These are phyloP conservation scores for Leishmania lainsoni DNA, from an alignment of 208 protist genomes.

Conservation along the genomic window DNA sequence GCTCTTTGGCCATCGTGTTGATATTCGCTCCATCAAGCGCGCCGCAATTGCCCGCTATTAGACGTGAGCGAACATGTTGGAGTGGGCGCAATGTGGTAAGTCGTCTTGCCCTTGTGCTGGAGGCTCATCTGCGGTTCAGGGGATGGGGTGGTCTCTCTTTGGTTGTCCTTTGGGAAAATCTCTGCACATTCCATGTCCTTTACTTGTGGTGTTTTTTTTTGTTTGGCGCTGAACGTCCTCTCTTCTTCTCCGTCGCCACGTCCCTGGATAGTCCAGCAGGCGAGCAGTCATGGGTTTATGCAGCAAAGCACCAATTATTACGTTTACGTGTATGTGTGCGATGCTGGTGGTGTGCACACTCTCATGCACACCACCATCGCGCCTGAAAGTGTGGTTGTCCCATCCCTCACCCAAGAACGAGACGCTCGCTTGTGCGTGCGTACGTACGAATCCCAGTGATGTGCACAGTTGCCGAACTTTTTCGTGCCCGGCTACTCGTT, in stretches of 20 bases:
- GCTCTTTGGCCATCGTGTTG: constrained; percentile 97
- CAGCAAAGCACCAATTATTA: not conserved
- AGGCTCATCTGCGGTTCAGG: not conserved
- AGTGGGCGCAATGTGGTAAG: not conserved
- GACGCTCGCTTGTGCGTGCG: not conserved
- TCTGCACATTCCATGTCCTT: not conserved
- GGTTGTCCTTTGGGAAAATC: not conserved
- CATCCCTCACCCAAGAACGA: not conserved
- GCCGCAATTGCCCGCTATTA: constrained; percentile 89
- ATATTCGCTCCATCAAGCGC: constrained; percentile 87
- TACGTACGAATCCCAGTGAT: too few relatives aligned
- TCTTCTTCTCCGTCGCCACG: not conserved
- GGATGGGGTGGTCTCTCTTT: not conserved
- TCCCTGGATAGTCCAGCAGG: not conserved
- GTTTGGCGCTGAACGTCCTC: not conserved
- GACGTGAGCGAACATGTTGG: not conserved
- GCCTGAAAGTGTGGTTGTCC: not conserved
- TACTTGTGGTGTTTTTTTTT: not conserved
- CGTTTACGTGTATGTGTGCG: not conserved
- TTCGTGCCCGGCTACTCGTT: too few relatives aligned
- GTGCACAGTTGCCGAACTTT: too few relatives aligned
- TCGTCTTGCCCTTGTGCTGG: not conserved
- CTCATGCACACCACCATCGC: not conserved
- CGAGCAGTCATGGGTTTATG: not conserved
- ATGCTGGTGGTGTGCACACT: not conserved